Evolutionary conservation across 257 asterid species (phyloP).

Genomic region (Craterostigma plantagineum): DNA sequence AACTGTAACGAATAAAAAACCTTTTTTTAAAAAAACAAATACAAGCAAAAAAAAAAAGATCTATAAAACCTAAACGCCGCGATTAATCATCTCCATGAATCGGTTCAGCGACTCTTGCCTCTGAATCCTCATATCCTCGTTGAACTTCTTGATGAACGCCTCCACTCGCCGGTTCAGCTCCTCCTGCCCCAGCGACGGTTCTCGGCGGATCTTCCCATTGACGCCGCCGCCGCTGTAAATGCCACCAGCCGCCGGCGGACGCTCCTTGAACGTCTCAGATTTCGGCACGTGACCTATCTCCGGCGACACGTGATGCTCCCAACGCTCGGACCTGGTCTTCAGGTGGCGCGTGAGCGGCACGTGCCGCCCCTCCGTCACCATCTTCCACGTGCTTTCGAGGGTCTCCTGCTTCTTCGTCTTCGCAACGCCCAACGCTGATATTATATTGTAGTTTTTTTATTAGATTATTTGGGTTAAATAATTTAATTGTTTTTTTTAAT

Average conservation of each 20-base stretch:
- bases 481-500: too few species aligned
- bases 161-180: constrained; percentile 64
- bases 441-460: constrained; percentile 35
- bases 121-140: constrained; percentile 70
- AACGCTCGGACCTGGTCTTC: constrained; percentile 11
- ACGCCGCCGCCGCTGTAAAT: constrained; percentile 7
- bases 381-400: constrained; percentile 69
- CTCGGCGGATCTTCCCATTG: constrained; percentile 31
- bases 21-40: too few species aligned
- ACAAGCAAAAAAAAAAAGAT: neutral
- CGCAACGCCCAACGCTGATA: constrained; percentile 34
- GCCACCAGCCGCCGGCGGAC: constrained; percentile 9
- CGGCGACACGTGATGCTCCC: constrained; percentile 11
- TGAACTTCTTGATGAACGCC: constrained; percentile 71
- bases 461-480: too few species aligned
- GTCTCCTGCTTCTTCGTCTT: constrained; percentile 53
- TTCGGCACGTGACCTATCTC: constrained; percentile 29
- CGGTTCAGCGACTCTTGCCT: constrained; percentile 60
- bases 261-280: constrained; percentile 47
- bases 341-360: constrained; percentile 60
- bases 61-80: constrained; percentile 6
- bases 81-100: constrained; percentile 32
- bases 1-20: too few species aligned
- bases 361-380: constrained; percentile 72
- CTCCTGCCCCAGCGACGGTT: constrained; percentile 55